Base-by-base conservation (phyloP, 805 yeast species). In the Wickerhamiella shivajii region DNA sequence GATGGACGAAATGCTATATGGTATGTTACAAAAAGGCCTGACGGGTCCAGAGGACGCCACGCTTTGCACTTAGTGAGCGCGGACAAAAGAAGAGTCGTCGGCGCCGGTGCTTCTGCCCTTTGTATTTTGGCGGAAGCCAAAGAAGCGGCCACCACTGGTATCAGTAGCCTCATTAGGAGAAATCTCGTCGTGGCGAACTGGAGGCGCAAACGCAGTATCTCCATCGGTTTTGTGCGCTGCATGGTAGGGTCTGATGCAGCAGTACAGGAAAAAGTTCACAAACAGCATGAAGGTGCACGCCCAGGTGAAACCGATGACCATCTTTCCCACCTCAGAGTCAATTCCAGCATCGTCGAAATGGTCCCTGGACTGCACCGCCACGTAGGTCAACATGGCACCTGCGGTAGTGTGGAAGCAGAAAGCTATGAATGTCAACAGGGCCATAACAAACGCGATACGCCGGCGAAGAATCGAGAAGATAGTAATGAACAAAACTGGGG, bases 361-460 rank as follows among this genome's bases (percentile, higher is more conserved):
- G 46, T 71, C 63, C 52, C 65, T 74, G 29, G 80, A 90, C 60
- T 78, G 51, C n/a, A 77, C 93, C 40, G 67, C 55, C 27, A 69
- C 78, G 3, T 93, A 90, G 21, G 94, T 81, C 53, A 72, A 69
- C 50, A 76, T 60, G 9, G 79, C 60, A 28, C 77, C 76, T 35
- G 77, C 80, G 31, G 75, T 74, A 24, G 48, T 36, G 18, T 41
- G 39, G 39, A 50, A 59, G 23, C 44, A 16, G 37, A 46, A 46
- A 15, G 55, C 44, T 10, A 53, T 14, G 24, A 52, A 33, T 35
- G 44, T 31, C 31, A 37, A 24, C 29, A 42, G 36, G 9, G 57
- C 29, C 21, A 51, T 41, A 19, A 53, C 39, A 24, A 49, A 41
- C 10, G 50, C 41, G 19, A 47, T 46, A 27, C 47, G 31, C 19